Conservation (phyloP, 2,329 filamentous ascomycete genomes). For the Fusarium equiseti region DNA sequence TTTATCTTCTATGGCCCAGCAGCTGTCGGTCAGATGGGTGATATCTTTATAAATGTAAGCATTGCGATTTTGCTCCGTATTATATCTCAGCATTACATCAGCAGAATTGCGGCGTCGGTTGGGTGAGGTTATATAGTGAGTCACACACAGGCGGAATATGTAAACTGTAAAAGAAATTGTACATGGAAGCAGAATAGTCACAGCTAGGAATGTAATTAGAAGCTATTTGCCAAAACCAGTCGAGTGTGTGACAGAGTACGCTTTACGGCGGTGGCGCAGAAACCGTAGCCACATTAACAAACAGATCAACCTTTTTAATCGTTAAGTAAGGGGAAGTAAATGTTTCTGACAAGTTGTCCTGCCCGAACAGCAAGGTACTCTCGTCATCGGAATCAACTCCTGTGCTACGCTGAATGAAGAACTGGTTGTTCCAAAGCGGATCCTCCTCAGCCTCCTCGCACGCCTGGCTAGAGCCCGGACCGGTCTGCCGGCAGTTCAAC, state of each 20-base stretch:
- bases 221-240: too few species aligned
- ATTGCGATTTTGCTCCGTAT: constrained; percentile 9
- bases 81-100: constrained; percentile 11
- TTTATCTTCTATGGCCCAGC: neutral
- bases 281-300: too few species aligned
- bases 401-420: neutral
- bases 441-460: neutral
- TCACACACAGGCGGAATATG: too few species aligned
- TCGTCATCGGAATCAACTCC: neutral
- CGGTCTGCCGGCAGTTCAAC: neutral
- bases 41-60: neutral
- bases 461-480: neutral
- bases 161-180: too few species aligned
- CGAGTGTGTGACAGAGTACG: too few species aligned
- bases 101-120: neutral
- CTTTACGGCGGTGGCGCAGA: too few species aligned
- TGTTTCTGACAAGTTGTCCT: neutral
- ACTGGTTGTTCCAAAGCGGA: neutral
- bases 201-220: too few species aligned
- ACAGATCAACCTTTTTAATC: neutral
- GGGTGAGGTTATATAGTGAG: neutral
- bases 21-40: neutral
- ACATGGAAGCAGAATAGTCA: too few species aligned
- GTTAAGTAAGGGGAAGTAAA: too few species aligned
- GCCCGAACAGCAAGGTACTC: neutral